Evolutionary conservation across 2,329 filamentous ascomycete genomes (phyloP), one percentile per base, ranked within the genome.

Genomic region (Bimuria novae-zelandiae): DNA sequence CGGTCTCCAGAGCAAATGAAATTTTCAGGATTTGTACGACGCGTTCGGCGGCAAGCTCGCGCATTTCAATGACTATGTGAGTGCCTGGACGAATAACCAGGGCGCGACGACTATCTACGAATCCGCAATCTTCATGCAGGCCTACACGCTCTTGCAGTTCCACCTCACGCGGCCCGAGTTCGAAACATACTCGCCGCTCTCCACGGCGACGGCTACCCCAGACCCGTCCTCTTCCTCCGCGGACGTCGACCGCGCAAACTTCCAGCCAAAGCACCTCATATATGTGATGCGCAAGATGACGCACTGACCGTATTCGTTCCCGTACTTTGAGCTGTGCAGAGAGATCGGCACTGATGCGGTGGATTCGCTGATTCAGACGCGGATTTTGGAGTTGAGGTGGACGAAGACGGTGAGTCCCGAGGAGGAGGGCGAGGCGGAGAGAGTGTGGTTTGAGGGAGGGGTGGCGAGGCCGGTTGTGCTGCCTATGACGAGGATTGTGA

Each of bases 401-500:
- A 41, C 39, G 22, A 27, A 14, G 23, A 41, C 21, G 12, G 39
- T 41, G 2, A 41, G 21, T 14, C 21, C 23, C 14, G 39, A 41
- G 39, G 39, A 41, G 14, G 39, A 23, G 7, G 22, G 39, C n/a
- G n/a, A n/a, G 21, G 39, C 23, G 12, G 39, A 41, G 22, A 29
- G 39, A 23, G 21, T 16, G 14, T 41, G 39, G 39, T 16, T n/a
- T 27, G 39, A 41, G 8, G 39, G 23, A 8, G 39, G 39, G 3
- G 23, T 41, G 2, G 39, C 22, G 12, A 41, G 39, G 14, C 39
- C 39, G 10, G 39, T 41, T n/a, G 22, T 41, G 4, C 17, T 41
- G 39, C 39, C 39, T 2, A 41, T 41, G 39, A 41, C 39, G 39
- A 41, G 39, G 39, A 41, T 41, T 17, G 23, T 41, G 6, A 41